Evolutionary conservation across 1,139 yeast species (phyloP).

Genomic region (Blastobotrys malaysiensis): DNA sequence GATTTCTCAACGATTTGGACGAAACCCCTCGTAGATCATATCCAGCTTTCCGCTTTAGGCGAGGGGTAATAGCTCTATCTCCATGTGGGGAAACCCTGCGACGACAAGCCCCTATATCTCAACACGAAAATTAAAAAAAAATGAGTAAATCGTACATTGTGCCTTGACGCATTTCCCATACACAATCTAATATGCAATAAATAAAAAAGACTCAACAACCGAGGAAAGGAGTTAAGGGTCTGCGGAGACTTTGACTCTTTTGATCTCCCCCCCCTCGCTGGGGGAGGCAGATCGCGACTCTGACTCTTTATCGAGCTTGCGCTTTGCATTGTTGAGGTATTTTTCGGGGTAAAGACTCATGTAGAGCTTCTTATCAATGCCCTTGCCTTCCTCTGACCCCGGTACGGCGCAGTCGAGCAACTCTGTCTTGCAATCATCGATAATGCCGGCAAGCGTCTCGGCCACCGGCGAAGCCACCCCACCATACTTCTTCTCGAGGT

Average conservation of each 20-base stretch:
- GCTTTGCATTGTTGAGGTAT: slow-evolving; percentile 15
- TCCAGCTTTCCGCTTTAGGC: no score
- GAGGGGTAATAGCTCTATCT: no score
- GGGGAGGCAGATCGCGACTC: neutral
- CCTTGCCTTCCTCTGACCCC: slow-evolving; percentile 27
- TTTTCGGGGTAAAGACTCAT: slow-evolving; percentile 26
- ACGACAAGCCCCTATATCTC: neutral
- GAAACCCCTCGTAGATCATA: no score
- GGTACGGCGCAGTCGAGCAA: slow-evolving; percentile 17
- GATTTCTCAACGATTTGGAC: no score
- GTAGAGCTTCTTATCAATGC: slow-evolving; percentile 33
- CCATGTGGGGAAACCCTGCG: no score
- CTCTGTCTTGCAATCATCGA: slow-evolving; percentile 23
- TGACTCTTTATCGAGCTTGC: slow-evolving; percentile 11
- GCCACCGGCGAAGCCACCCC: slow-evolving; percentile 9
- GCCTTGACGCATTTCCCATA: no score
- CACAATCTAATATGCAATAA: no score
- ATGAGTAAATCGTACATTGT: no score
- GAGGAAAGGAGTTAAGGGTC: neutral
- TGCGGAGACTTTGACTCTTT: neutral
- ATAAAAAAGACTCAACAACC: neutral
- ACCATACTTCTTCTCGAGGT: slow-evolving; percentile 45
- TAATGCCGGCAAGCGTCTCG: slow-evolving; percentile 17
- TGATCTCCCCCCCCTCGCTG: neutral
- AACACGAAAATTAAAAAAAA: neutral